Base-by-base conservation (phyloP, 1,284 basidiomycete species). In the Chalciporus piperatoides region DNA sequence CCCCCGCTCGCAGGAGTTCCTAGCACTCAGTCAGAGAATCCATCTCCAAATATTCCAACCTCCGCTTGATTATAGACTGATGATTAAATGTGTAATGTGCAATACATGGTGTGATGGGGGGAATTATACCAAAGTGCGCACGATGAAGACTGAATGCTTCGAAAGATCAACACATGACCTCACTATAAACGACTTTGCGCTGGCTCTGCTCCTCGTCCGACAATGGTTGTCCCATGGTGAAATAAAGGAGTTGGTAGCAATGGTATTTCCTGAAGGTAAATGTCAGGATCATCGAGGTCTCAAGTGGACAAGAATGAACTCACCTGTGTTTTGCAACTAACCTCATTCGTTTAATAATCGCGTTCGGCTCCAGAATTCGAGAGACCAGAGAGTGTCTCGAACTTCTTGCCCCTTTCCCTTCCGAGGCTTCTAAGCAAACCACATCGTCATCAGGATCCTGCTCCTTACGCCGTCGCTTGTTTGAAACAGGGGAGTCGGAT, bases 191-290 rank as follows among this genome's bases (percentile, higher is more conserved):
- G 5, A 76, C 68, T 58, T 76, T 83, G 48, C 78, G 70, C 41
- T 61, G 53, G 46, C 52, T 58, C 48, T 73, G 78, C 60, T 88
- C 77, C 15, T 62, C 51, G 11, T 79, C 74, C 2, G 73, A 76
- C 36, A 86, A 65, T 5, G 82, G 80, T 2, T 73, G 68, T 0
- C 70, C 73, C 71, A 89, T 72, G 0, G 86, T 82, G 57, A 88
- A 88, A 60, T 82, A 85, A 25, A 90, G 68, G 19, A 89, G 79
- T 59, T 89, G 86, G 58, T 84, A 86, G 30, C 78, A 71, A 52
- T 77, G 66, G 52, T 78, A 75, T 55, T 67, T 75, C 53, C 67
- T 68, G 41, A 23, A 52, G 48, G 7, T 11, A 33, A 23, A 17
- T 14, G 2, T 12, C 17, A 35, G 12, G 33, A 48, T 24, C 17